Conservation (phyloP, 306 rosid species). For the Abrus precatorius region DNA sequence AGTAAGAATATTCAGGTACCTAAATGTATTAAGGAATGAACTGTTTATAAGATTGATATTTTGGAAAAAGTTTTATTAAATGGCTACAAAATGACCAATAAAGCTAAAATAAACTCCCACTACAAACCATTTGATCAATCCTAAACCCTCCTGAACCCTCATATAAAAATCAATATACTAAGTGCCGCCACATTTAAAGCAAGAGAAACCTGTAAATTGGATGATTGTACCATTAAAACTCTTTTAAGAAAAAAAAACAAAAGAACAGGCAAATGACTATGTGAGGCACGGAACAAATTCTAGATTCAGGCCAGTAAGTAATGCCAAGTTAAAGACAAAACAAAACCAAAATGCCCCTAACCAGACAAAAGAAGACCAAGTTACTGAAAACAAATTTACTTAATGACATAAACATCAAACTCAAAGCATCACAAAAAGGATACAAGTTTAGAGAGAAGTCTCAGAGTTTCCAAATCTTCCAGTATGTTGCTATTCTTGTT, state of each 20-base stretch:
- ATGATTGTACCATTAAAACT: conserved; percentile 11
- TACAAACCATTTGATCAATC: conserved; percentile 28
- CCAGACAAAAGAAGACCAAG: conserved; percentile 34
- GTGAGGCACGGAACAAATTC: conserved; percentile 18
- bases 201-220: not conserved
- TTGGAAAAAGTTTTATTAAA: not conserved
- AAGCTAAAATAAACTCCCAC: conserved; percentile 29
- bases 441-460: conserved; percentile 96
- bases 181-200: conserved; percentile 3
- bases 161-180: conserved; percentile 21
- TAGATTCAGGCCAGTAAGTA: conserved; percentile 25
- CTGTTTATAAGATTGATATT: not conserved
- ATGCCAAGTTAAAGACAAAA: conserved; percentile 36
- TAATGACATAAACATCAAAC: conserved; percentile 35
- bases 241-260: not conserved
- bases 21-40: conserved; percentile 66
- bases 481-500: conserved; percentile 97
- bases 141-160: conserved; percentile 24
- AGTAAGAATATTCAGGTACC: conserved; percentile 93
- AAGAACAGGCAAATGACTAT: conserved; percentile 7
- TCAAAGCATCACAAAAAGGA: conserved; percentile 60
- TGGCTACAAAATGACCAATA: conserved; percentile 2
- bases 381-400: not conserved
- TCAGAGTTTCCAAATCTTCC: conserved; percentile 94
- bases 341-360: conserved; percentile 6